A percentile compares a stretch with the other conserved stretches of the same genome.
Evolutionary conservation across 768 basidiomycete species (phyloP).

Genomic region (Thelephora aurantiotincta): DNA sequence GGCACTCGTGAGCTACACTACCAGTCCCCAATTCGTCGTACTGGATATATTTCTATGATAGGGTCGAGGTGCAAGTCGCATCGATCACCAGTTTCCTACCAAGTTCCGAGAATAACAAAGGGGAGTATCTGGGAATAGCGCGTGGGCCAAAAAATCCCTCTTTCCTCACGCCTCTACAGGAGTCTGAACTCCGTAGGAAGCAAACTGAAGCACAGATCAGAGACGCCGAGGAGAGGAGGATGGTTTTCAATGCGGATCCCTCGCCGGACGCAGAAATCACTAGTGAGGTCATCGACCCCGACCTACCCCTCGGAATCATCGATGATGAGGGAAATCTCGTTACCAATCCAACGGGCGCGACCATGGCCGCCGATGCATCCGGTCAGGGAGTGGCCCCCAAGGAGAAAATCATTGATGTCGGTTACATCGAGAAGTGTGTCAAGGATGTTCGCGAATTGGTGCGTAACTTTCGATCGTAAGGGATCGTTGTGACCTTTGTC

Average conservation of each 20-base stretch:
- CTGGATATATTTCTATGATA: constrained; percentile 13
- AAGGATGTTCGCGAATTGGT: too few relatives aligned
- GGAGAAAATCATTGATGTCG: constrained; percentile 33
- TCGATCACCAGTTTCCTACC: constrained; percentile 69
- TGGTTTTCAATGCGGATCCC: constrained; percentile 54
- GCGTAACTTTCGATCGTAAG: too few relatives aligned
- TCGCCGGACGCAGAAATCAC: constrained; percentile 39
- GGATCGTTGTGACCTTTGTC: too few relatives aligned
- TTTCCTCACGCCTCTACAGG: constrained; percentile 41
- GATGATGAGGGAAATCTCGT: constrained; percentile 40
- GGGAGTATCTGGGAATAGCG: constrained; percentile 36
- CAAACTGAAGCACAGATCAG: constrained; percentile 44
- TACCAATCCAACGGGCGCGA: constrained; percentile 15
- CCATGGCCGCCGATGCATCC: too few relatives aligned
- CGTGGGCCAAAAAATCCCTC: constrained; percentile 15
- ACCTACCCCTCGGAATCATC: constrained; percentile 43
- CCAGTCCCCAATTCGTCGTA: neutral
- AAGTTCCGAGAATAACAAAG: constrained; percentile 43
- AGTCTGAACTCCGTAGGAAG: constrained; percentile 34
- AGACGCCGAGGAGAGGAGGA: constrained; percentile 46
- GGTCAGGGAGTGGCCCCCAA: neutral
- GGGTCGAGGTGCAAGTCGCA: constrained; percentile 56
- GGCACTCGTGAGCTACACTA: constrained; percentile 43
- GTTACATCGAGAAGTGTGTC: constrained; percentile 19
- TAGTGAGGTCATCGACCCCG: constrained; percentile 39